Evolutionary conservation across 1,139 yeast genomes (phyloP), one percentile per base, ranked within the genome.

Genomic region (Taiozyma sp.): DNA sequence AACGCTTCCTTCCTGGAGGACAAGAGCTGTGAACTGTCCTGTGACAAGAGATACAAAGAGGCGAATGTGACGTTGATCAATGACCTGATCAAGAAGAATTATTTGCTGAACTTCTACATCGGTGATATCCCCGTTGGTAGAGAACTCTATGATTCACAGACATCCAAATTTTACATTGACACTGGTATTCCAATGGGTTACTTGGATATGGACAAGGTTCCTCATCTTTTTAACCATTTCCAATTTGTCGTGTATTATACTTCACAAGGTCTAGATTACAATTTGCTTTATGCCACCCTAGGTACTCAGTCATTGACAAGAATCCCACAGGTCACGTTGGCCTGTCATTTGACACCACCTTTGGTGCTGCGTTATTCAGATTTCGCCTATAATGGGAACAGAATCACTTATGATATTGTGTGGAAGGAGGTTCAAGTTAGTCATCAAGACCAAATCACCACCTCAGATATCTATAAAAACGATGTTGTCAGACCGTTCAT

Each of bases 191-290:
- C 68, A 14, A 13, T 64, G 42, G 68, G 68, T 5, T 64, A 62
- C 46, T 30, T 57, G 4, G 68, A 64, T 38, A 30, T 51, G 9
- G 60, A 64, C 40, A 61, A 58, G 42, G 56, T 63, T 38, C 64
- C 66, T 6, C 68, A 63, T 48, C 16, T 57, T 5, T 64, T 51
- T 50, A 64, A 64, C 49, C 68, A 64, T 52, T 64, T 64, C 59
- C 64, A 63, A 46, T 60, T 64, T 30, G 52, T 57, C 28, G 54
- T 64, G 39, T 57, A 61, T 28, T 64, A 63, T 44, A 54, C 52
- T 14, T 45, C 56, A 8, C 23, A 52, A n/a, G 66, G 64, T 1
- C 29, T 53, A 27, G 58, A 57, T 3, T 57, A 56, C 46, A 60
- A 61, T 34, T 51, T 64, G 12, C 43, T 61, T 19, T 61, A 63